Percentiles rank a stretch among this genome's conserved stretches.
phyloP scores from a whole-genome alignment of 768 basidiomycete genomes.

The Suillus alpinus region DNA sequence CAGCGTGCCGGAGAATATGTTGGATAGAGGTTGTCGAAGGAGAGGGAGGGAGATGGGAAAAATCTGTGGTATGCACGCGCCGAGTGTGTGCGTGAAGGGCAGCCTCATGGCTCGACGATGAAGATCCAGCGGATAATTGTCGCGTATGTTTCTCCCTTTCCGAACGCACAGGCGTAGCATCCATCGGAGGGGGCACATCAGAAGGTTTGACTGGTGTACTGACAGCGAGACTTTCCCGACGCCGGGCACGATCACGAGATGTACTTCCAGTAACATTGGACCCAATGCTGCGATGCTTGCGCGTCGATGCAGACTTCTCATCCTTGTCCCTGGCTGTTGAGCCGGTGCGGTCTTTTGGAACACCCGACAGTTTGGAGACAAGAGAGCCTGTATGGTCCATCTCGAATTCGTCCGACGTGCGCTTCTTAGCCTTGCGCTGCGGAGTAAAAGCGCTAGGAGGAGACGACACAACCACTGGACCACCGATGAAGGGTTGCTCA shows the following conservation, averaged over 20 bases:
- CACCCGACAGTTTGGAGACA: conserved; percentile 46
- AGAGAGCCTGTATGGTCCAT: conserved; percentile 67
- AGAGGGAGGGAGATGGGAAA: conserved; percentile 87
- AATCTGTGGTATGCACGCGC: conserved; percentile 70
- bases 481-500: conserved; percentile 28
- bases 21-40: conserved; percentile 89
- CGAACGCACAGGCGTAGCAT: conserved; percentile 20
- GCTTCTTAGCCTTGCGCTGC: conserved; percentile 62
- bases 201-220: conserved; percentile 37
- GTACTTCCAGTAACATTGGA: conserved; percentile 40
- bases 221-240: conserved; percentile 45
- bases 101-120: conserved; percentile 50
- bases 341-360: conserved; percentile 26
- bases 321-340: conserved; percentile 45
- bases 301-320: conserved; percentile 45
- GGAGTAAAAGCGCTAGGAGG: conserved; percentile 68
- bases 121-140: conserved; percentile 69
- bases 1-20: conserved; percentile 66
- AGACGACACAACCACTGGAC: conserved; percentile 33
- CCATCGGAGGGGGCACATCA: conserved; percentile 8
- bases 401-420: conserved; percentile 81
- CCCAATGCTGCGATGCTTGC: conserved; percentile 74
- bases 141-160: conserved; percentile 49
- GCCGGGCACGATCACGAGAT: conserved; percentile 42
- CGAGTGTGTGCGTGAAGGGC: conserved; percentile 49